These are phyloP conservation scores for Ceratonia siliqua DNA, from an alignment of 306 rosid species.

Conservation along the genomic window DNA sequence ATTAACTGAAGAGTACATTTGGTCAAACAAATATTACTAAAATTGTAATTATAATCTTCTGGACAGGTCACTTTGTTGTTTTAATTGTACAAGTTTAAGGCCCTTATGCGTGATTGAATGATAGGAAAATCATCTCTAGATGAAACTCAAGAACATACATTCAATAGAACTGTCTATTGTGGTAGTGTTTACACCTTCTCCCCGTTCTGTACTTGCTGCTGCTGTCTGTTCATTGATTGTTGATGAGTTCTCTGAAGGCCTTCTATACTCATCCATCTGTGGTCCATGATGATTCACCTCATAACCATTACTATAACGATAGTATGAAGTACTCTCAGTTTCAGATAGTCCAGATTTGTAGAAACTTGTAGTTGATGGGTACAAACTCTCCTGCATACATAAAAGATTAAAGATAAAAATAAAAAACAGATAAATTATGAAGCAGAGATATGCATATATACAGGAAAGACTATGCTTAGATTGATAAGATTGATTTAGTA, in stretches of 20 bases:
- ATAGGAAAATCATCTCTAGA: slow-evolving; percentile 15
- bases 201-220: slow-evolving; percentile 58
- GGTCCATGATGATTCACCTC: slow-evolving; percentile 59
- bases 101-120: not conserved
- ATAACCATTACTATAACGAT: slow-evolving; percentile 54
- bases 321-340: slow-evolving; percentile 62
- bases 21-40: slow-evolving; percentile 7
- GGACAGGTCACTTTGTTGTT: not conserved
- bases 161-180: slow-evolving; percentile 56
- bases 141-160: slow-evolving; percentile 53
- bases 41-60: not conserved
- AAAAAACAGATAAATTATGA: slow-evolving; percentile 1
- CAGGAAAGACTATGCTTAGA: no score
- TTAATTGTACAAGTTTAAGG: not conserved
- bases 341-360: slow-evolving; percentile 80
- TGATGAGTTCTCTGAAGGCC: slow-evolving; percentile 58
- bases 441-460: not conserved
- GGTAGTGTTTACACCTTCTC: slow-evolving; percentile 47
- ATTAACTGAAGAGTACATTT: not conserved
- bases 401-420: no score
- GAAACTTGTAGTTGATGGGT: slow-evolving; percentile 62
- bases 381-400: slow-evolving; percentile 66
- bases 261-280: slow-evolving; percentile 57
- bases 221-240: slow-evolving; percentile 49
- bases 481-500: not conserved